Evolutionary conservation across 805 yeast species (phyloP).

Genomic region (Metschnikowia lachancei): DNA sequence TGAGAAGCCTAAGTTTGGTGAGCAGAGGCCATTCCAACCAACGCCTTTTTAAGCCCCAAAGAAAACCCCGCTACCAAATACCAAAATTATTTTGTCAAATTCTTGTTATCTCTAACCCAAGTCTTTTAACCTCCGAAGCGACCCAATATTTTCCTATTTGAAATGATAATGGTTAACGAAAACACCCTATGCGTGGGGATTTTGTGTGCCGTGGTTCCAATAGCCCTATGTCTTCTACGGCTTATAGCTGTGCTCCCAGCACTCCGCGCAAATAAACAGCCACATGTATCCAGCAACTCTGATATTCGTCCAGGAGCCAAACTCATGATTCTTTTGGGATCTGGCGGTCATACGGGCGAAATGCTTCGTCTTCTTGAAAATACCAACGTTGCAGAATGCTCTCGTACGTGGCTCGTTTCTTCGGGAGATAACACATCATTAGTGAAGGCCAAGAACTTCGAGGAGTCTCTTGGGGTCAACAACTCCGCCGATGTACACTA

Average conservation of each 20-base stretch:
- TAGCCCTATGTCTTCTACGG: slow-evolving; percentile 8
- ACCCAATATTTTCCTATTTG: background rate
- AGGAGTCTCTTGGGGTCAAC: slow-evolving; percentile 17
- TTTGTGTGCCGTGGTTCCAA: slow-evolving; percentile 5
- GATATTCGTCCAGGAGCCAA: slow-evolving; percentile 1
- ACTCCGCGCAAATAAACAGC: slow-evolving; percentile 1
- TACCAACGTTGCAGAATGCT: slow-evolving; percentile 28
- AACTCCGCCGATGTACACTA: slow-evolving; percentile 18
- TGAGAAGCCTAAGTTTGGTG: too few relatives aligned
- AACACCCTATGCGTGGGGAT: background rate
- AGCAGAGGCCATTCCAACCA: too few relatives aligned
- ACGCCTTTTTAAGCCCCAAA: too few relatives aligned
- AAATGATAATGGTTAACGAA: background rate
- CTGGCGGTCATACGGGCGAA: slow-evolving; percentile 97
- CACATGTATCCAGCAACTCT: background rate
- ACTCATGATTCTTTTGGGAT: slow-evolving; percentile 70
- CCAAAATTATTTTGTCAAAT: too few relatives aligned
- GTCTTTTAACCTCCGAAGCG: too few relatives aligned
- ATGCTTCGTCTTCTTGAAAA: slow-evolving; percentile 68
- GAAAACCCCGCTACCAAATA: too few relatives aligned
- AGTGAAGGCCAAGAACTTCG: slow-evolving; percentile 37
- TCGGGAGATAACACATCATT: slow-evolving; percentile 53
- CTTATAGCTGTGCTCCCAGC: slow-evolving; percentile 14
- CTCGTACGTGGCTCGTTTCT: slow-evolving; percentile 43
- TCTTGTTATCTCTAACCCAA: too few relatives aligned